Percentiles rank a stretch among this genome's conserved stretches.
phyloP scores from a whole-genome alignment of 2,329 filamentous ascomycete genomes.

The Alternaria brassicae region DNA sequence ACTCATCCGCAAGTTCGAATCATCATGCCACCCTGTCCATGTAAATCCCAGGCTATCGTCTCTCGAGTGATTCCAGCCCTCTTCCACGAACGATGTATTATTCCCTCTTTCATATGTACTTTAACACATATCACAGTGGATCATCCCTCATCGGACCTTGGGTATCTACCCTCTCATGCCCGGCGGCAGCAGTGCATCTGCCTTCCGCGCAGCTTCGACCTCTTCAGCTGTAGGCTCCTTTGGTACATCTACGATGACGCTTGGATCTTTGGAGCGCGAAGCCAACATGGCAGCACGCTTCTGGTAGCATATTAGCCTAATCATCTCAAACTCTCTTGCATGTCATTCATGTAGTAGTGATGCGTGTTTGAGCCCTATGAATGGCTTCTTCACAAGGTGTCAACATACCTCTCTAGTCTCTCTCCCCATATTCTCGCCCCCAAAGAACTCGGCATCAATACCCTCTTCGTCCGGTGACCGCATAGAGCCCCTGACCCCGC shows the following conservation, averaged over 20 bases:
- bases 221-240: conserved; percentile 54
- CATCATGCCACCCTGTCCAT: no score
- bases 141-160: not conserved
- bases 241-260: conserved; percentile 57
- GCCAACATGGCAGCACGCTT: conserved; percentile 50
- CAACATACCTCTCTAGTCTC: conserved; percentile 36
- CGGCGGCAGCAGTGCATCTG: conserved; percentile 13
- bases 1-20: not conserved
- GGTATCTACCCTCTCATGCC: not conserved
- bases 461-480: conserved; percentile 39
- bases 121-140: no score
- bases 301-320: conserved; percentile 27
- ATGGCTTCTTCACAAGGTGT: not conserved
- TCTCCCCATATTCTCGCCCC: conserved; percentile 25
- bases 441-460: conserved; percentile 40
- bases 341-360: not conserved
- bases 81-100: fast-evolving
- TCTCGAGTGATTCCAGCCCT: not conserved
- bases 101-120: no score
- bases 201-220: conserved; percentile 47
- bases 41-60: not conserved
- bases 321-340: not conserved
- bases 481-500: not conserved
- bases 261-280: conserved; percentile 50
- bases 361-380: not conserved